phyloP scores from a whole-genome alignment of 2,329 filamentous ascomycete species.

The Epichloe amarillans region DNA sequence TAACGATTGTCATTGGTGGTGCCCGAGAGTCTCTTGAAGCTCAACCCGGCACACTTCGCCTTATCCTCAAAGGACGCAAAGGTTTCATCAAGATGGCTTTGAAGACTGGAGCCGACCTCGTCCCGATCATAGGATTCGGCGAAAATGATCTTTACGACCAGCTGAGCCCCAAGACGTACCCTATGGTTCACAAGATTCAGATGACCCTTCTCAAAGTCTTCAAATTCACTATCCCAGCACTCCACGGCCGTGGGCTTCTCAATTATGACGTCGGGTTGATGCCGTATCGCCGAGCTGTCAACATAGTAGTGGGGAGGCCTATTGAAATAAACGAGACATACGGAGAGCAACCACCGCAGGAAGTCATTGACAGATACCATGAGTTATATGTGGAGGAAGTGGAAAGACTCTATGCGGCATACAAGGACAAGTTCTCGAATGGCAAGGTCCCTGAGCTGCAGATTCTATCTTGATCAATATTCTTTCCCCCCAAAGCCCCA shows the following conservation, averaged over 20 bases:
- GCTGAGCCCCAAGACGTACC: slow-evolving; percentile 62
- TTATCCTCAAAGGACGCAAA: slow-evolving; percentile 74
- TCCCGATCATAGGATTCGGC: slow-evolving; percentile 83
- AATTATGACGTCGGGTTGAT: slow-evolving; percentile 96
- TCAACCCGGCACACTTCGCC: slow-evolving; percentile 58
- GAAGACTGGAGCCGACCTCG: slow-evolving; percentile 80
- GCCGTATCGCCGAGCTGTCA: slow-evolving; percentile 79
- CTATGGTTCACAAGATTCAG: slow-evolving; percentile 67
- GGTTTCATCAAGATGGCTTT: slow-evolving; percentile 92
- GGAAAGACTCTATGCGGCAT: slow-evolving; percentile 58
- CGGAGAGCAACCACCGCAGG: slow-evolving; percentile 48
- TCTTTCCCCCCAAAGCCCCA: too few species aligned
- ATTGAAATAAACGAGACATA: slow-evolving; percentile 53
- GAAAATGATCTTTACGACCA: slow-evolving; percentile 97
- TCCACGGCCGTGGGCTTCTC: slow-evolving; percentile 84
- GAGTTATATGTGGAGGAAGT: slow-evolving; percentile 64
- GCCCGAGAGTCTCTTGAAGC: slow-evolving; percentile 87
- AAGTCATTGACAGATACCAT: slow-evolving; percentile 72
- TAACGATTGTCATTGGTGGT: slow-evolving; percentile 90
- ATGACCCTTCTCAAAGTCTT: slow-evolving; percentile 71
- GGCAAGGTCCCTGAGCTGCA: slow-evolving; percentile 51
- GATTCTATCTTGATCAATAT: slow-evolving; percentile 39
- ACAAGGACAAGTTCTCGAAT: slow-evolving; percentile 62
- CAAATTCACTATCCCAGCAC: slow-evolving; percentile 84
- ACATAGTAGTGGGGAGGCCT: slow-evolving; percentile 78